These are phyloP conservation scores for Ogataea paradorogensis DNA, from an alignment of 805 yeast genomes.

Conservation along the genomic window DNA sequence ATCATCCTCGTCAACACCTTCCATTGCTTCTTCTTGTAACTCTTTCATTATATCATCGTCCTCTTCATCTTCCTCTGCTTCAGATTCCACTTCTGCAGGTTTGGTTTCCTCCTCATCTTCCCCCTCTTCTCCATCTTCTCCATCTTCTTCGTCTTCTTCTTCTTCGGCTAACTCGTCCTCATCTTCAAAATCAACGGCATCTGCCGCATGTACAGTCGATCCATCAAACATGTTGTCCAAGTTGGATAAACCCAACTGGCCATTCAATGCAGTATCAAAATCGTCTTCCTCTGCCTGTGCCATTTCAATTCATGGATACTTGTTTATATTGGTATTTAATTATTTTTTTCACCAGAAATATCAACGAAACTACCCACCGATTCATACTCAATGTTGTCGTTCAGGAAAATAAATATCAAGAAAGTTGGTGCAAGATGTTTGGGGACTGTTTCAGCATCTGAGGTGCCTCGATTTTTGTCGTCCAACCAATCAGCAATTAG, in stretches of 20 bases:
- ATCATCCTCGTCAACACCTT: conserved; percentile 34
- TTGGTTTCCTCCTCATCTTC: conserved; percentile 29
- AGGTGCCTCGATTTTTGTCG: conserved; percentile 15
- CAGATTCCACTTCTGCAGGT: too few species aligned
- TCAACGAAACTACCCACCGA: neutral
- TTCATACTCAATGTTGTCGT: neutral
- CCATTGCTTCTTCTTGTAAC: conserved; percentile 37
- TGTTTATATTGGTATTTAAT: neutral
- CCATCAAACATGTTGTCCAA: conserved; percentile 40
- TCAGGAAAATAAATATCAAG: neutral
- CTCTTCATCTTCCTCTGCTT: conserved; percentile 25
- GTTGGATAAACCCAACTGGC: conserved; percentile 30
- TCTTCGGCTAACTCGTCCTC: conserved; percentile 95
- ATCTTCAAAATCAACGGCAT: conserved; percentile 92
- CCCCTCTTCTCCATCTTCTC: conserved; percentile 41
- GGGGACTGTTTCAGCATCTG: conserved; percentile 24
- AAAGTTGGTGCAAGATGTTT: neutral
- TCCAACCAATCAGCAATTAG: conserved; percentile 35
- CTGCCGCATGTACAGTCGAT: conserved; percentile 74
- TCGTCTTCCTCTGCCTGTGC: conserved; percentile 27
- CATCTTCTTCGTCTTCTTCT: conserved; percentile 40
- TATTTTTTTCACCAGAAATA: neutral
- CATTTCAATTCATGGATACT: conserved; percentile 7
- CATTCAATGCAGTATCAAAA: conserved; percentile 32
- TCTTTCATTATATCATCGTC: conserved; percentile 40